Conservation (phyloP, 352 stramenopile genomes). For the Plasmopara viticola region DNA sequence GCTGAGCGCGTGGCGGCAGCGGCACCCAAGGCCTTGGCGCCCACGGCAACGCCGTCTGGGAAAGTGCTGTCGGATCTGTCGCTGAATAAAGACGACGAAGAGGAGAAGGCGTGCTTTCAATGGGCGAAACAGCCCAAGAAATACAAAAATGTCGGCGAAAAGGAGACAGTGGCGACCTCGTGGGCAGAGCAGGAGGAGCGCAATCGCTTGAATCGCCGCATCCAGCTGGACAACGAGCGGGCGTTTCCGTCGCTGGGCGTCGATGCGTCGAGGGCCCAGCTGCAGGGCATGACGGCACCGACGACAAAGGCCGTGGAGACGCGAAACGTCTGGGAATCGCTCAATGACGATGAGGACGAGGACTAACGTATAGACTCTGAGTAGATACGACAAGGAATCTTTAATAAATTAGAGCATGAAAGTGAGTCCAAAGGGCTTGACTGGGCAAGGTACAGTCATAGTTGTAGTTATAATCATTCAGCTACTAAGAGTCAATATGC, state of each 20-base stretch:
- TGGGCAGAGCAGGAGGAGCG: constrained; percentile 74
- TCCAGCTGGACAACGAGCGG: constrained; percentile 69
- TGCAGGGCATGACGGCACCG: constrained; percentile 63
- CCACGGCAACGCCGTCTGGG: constrained; percentile 18
- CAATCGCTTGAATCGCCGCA: constrained; percentile 46
- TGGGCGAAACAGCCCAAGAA: constrained; percentile 85
- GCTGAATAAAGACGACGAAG: constrained; percentile 42
- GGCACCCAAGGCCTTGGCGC: constrained; percentile 3
- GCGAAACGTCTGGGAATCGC: constrained; percentile 67
- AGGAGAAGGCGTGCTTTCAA: constrained; percentile 53
- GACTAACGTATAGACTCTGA: constrained; percentile 23
- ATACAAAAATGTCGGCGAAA: constrained; percentile 58
- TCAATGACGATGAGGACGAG: constrained; percentile 59
- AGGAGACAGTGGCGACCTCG: constrained; percentile 49
- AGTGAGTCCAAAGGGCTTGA: too few relatives aligned
- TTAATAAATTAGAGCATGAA: too few relatives aligned
- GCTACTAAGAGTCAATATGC: too few relatives aligned
- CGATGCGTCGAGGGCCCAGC: constrained; percentile 39
- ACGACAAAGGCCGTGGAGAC: constrained; percentile 52
- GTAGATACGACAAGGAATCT: neutral
- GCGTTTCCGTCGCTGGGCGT: constrained; percentile 70
- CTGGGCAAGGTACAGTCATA: too few relatives aligned
- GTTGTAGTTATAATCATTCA: too few relatives aligned
- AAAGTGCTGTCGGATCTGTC: constrained; percentile 66
- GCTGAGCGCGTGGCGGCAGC: constrained; percentile 19